These are phyloP conservation scores for Alternaria hordeiaustralica DNA, from an alignment of 2,329 filamentous ascomycete genomes.

Conservation along the genomic window DNA sequence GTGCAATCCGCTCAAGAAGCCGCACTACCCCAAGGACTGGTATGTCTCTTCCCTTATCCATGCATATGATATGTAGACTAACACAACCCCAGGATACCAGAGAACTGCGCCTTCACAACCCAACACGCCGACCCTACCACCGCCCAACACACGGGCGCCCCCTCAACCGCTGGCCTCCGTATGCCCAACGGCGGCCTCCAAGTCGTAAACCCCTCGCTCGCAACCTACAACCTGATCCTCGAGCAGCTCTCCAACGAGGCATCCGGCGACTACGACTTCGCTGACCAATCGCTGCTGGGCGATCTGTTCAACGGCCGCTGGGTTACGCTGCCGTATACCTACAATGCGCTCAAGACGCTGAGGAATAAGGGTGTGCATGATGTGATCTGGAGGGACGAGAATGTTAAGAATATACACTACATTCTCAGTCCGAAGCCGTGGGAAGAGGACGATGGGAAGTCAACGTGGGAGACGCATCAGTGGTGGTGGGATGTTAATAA, in stretches of 20 bases:
- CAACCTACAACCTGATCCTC: slow-evolving; percentile 60
- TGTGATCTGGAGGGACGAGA: slow-evolving; percentile 65
- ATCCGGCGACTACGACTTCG: slow-evolving; percentile 63
- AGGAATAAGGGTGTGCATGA: slow-evolving; percentile 63
- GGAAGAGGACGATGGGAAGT: slow-evolving; percentile 59
- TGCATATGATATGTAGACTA: neutral
- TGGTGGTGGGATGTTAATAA: slow-evolving; percentile 66
- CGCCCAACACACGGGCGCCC: slow-evolving; percentile 61
- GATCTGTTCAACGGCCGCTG: slow-evolving; percentile 64
- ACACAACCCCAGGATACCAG: slow-evolving; percentile 51
- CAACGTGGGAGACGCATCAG: slow-evolving; percentile 57
- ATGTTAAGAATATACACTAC: slow-evolving; percentile 69
- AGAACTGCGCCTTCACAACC: slow-evolving; percentile 67
- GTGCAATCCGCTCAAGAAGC: slow-evolving; percentile 80
- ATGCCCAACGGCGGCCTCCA: slow-evolving; percentile 68
- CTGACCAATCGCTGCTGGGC: slow-evolving; percentile 65
- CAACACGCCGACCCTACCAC: slow-evolving; percentile 60
- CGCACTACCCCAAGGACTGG: slow-evolving; percentile 81
- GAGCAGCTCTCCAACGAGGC: slow-evolving; percentile 54
- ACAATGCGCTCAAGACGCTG: slow-evolving; percentile 68
- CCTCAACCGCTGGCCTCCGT: slow-evolving; percentile 58
- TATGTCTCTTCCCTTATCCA: slow-evolving; percentile 31
- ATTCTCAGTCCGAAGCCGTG: slow-evolving; percentile 68
- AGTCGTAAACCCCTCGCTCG: slow-evolving; percentile 65
- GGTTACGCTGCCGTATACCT: slow-evolving; percentile 66